Conservation (phyloP, 1,139 yeast genomes). For the Wickerhamomyces sp. region DNA sequence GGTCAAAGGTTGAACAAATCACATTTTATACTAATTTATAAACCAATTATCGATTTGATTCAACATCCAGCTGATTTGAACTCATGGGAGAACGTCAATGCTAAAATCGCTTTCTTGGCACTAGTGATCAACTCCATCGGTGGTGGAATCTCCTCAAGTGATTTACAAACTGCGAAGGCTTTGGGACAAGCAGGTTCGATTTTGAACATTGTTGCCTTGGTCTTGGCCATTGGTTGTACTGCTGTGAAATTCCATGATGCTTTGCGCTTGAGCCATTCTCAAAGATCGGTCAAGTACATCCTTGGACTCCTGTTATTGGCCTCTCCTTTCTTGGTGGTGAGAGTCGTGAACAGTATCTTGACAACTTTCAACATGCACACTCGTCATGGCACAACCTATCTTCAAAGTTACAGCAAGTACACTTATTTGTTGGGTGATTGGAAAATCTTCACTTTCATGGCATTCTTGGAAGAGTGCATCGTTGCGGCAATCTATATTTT, state of each 20-base stretch:
- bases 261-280: background rate
- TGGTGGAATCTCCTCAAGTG: background rate
- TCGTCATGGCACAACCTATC: background rate
- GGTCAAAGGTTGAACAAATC: background rate
- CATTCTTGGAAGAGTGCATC: slow-evolving; percentile 3
- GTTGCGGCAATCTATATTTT: background rate
- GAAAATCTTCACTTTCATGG: slow-evolving; percentile 5
- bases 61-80: background rate
- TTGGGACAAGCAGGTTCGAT: slow-evolving; percentile 2
- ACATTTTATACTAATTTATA: background rate
- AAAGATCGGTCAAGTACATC: background rate
- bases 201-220: background rate
- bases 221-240: slow-evolving; percentile 1
- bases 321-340: slow-evolving; percentile 2
- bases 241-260: background rate
- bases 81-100: slow-evolving; percentile 3
- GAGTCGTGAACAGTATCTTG: slow-evolving; percentile 5
- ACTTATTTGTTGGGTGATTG: slow-evolving; percentile 6
- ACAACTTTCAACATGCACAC: slow-evolving; percentile 8
- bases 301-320: background rate
- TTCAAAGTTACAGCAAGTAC: background rate
- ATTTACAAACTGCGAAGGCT: slow-evolving; percentile 1
- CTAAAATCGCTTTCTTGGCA: slow-evolving; percentile 1
- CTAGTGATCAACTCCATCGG: slow-evolving; percentile 5
- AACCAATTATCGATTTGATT: background rate